Conservation (phyloP, 371 early-diverging fungal genomes). For the Mucor velutinosus region DNA sequence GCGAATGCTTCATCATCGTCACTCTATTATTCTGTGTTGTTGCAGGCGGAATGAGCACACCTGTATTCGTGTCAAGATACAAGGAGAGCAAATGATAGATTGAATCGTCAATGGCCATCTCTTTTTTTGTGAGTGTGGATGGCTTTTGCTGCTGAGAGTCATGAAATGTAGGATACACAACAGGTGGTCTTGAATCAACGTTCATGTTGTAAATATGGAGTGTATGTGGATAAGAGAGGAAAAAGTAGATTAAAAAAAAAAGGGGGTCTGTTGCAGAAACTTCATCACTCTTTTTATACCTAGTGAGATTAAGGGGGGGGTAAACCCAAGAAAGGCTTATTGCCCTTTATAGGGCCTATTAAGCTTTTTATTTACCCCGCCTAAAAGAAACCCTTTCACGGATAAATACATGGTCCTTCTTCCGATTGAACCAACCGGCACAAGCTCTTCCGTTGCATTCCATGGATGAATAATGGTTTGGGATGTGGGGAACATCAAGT, state of each 20-base stretch:
- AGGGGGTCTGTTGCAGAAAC: not conserved
- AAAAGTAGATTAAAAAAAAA: not conserved
- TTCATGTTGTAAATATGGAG: slow-evolving; percentile 4
- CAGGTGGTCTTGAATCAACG: slow-evolving; percentile 10
- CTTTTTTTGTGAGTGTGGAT: slow-evolving; percentile 2
- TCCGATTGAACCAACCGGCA: not conserved
- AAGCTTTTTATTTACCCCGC: not conserved
- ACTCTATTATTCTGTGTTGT: not conserved
- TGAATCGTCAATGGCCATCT: slow-evolving; percentile 22
- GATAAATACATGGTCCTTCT: slow-evolving; percentile 1
- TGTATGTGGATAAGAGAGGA: not conserved
- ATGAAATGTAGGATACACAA: slow-evolving; percentile 16
- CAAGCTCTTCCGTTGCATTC: not conserved
- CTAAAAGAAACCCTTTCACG: not conserved
- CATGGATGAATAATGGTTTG: not conserved
- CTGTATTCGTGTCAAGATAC: slow-evolving; percentile 9
- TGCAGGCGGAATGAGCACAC: not conserved
- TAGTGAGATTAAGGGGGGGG: not conserved
- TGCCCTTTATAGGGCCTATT: not conserved
- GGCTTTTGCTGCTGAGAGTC: slow-evolving; percentile 9
- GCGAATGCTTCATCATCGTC: not conserved
- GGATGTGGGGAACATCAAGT: not conserved
- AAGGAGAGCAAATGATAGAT: slow-evolving; percentile 21
- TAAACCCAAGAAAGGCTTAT: not conserved
- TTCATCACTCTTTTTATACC: not conserved